Conservation (phyloP, 768 basidiomycete genomes). For the Termitomyces sp. region DNA sequence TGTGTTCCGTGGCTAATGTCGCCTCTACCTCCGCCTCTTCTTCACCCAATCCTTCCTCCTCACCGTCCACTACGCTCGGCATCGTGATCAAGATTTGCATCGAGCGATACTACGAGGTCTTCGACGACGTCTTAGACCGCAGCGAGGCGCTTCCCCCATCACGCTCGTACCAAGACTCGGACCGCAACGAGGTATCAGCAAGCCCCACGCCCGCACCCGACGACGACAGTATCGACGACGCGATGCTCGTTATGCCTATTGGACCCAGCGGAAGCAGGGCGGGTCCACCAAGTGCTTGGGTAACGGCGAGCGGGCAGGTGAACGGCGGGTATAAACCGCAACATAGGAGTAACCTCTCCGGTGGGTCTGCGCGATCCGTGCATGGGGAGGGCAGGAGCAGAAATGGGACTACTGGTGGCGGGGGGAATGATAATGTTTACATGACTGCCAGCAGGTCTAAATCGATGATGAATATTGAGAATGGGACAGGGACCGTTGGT, state of each 20-base stretch:
- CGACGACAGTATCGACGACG: slow-evolving; percentile 75
- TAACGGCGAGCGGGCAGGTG: slow-evolving; percentile 8
- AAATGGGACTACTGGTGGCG: slow-evolving; percentile 10
- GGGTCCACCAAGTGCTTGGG: slow-evolving; percentile 38
- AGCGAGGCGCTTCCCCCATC: slow-evolving; percentile 50
- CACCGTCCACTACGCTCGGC: slow-evolving; percentile 55
- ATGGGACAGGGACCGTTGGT: slow-evolving; percentile 28
- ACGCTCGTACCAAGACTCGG: slow-evolving; percentile 14
- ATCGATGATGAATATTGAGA: slow-evolving; percentile 70
- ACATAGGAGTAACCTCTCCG: slow-evolving; percentile 33
- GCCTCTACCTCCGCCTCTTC: slow-evolving; percentile 19
- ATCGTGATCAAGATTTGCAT: slow-evolving; percentile 74
- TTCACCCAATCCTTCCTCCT: slow-evolving; percentile 15
- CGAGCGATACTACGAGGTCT: slow-evolving; percentile 79
- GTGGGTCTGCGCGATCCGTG: slow-evolving; percentile 27
- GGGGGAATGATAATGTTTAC: not conserved
- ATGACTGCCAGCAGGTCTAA: slow-evolving; percentile 32
- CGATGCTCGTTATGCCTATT: slow-evolving; percentile 70
- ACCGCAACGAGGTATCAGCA: slow-evolving; percentile 16
- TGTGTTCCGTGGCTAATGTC: slow-evolving; percentile 61
- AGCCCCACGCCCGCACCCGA: slow-evolving; percentile 32
- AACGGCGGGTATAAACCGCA: slow-evolving; percentile 24
- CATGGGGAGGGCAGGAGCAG: slow-evolving; percentile 28
- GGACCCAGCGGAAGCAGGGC: slow-evolving; percentile 33
- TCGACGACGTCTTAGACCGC: slow-evolving; percentile 76